Evolutionary conservation across 805 yeast genomes (phyloP), one percentile per base, ranked within the genome.

Genomic region (Kuraishia borneana): DNA sequence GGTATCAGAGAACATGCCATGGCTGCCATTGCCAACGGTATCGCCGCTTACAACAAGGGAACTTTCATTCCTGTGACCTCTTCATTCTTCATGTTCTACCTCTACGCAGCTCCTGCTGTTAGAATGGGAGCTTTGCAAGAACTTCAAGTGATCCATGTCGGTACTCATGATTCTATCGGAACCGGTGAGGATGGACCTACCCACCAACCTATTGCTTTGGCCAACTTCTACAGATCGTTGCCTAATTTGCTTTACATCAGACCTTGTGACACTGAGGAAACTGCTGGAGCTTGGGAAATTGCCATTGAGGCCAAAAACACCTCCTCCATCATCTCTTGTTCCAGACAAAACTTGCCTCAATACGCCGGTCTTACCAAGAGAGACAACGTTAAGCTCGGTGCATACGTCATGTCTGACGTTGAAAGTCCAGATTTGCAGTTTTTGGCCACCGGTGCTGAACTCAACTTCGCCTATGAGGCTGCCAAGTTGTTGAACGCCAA

Each of bases 141-240:
- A 32, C 58, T 58, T 45, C 62, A 61, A 36, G 62, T 59, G 29
- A 62, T 70, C 51, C 66, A 69, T 58, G 68, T 69, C 27, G 75
- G 71, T 26, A 70, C 75, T 30, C 76, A 69, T 54, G 75, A 70
- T 52, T 69, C 75, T 18, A 68, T 70, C 41, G 76, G 76, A 45
- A 61, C 63, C 18, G 76, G 76, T 43, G 76, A 69, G 55, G 75
- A 69, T 42, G 76, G 76, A 29, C 75, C 75, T 26, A 69, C 75
- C 30, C 76, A 69, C 42, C 76, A 69, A 53, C 75, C 76, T 36
- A 65, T 69, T 40, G 74, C 65, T 47, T 55, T 71, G 25, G 48
- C 69, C 30, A 64, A 68, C 18, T 69, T 68, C 48, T 61, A 65
- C 57, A 61, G 75, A 44, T 65, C 75, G 28, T 50, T 63, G 37